A percentile compares a stretch with the other conserved stretches of the same genome.
phyloP scores from a whole-genome alignment of 768 basidiomycete genomes.

The Hericium erinaceus region DNA sequence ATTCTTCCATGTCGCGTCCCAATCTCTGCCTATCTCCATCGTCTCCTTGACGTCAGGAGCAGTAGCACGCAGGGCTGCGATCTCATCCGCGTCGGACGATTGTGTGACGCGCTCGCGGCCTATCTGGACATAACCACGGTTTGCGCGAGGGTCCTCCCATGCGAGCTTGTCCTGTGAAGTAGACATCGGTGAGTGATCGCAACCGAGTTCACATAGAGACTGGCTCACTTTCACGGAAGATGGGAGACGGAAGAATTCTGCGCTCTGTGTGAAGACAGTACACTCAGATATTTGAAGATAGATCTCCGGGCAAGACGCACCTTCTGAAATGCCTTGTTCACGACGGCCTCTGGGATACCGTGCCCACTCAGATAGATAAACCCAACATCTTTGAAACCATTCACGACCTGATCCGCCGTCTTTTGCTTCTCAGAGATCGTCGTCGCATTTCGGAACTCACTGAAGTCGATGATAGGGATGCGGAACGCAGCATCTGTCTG shows the following conservation, averaged over 20 bases:
- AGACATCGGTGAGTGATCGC: not conserved
- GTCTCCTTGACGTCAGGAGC: conserved; percentile 79
- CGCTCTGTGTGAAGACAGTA: conserved; percentile 41
- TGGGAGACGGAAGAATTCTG: conserved; percentile 64
- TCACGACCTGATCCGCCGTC: conserved; percentile 60
- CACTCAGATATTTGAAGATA: not conserved
- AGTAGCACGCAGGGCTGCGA: conserved; percentile 59
- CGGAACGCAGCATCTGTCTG: conserved; percentile 27
- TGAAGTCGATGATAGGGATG: conserved; percentile 67
- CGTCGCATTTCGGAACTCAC: conserved; percentile 47
- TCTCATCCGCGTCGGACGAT: conserved; percentile 59
- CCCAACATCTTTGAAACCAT: conserved; percentile 71
- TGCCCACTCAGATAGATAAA: conserved; percentile 74
- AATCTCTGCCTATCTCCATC: conserved; percentile 86
- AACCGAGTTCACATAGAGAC: not conserved
- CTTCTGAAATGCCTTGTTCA: conserved; percentile 57
- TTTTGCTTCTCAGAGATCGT: conserved; percentile 46
- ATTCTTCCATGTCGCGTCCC: conserved; percentile 71
- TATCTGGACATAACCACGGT: conserved; percentile 74
- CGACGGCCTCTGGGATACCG: conserved; percentile 50
- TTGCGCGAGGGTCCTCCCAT: conserved; percentile 81
- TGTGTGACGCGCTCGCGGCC: conserved; percentile 81
- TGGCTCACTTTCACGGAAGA: conserved; percentile 44
- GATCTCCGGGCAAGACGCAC: conserved; percentile 23
- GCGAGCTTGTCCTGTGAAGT: conserved; percentile 43